Base-by-base conservation (phyloP, 306 rosid species). In the Sophora flavescens region DNA sequence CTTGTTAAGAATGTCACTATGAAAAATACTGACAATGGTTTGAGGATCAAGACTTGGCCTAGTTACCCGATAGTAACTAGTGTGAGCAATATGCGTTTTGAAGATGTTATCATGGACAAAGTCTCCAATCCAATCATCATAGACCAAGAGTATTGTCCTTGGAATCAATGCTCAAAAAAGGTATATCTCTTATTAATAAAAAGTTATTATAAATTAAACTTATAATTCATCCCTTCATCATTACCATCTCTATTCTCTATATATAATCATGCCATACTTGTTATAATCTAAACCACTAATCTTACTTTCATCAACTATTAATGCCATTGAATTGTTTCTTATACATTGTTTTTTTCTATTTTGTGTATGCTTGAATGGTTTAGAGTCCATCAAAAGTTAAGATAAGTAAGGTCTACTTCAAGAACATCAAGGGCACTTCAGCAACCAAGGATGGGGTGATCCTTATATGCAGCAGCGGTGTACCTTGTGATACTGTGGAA, bases 21-120 rank as follows among this genome's bases (percentile, higher is more conserved):
- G 9, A 75, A 6, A 0, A 10, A 53, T 6, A 87, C 89, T 6
- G 1, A 2, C 1, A 85, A 83, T 50, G 93, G 93, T 2, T 68
- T 86, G 2, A 78, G 91, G 68, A 75, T 89, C 70, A 89, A 86
- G 69, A 87, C 88, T 16, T 89, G 87, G 87, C 84, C 87, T 3
- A 52, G 59, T 14, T 30, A 77, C 6, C 69, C 66, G 6, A 13
- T 12, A 6, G 1, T 12, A 1, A 59, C 53, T 3, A 7, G 32
- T 2, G 72, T 65, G 47, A 62, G 84, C 3, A 32, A 87, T 59
- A 50, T 84, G 50, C 82, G 51, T 51, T 84, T 82, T 11, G 80
- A 60, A 18, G 74, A 83, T 36, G 79, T 85, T 28, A 66, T 3
- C 35, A 78, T 88, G 89, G 9, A n/a, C 0, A 51, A 81, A 35